Conservation (phyloP, 2,329 filamentous ascomycete genomes). For the Furcasterigmium sp. region DNA sequence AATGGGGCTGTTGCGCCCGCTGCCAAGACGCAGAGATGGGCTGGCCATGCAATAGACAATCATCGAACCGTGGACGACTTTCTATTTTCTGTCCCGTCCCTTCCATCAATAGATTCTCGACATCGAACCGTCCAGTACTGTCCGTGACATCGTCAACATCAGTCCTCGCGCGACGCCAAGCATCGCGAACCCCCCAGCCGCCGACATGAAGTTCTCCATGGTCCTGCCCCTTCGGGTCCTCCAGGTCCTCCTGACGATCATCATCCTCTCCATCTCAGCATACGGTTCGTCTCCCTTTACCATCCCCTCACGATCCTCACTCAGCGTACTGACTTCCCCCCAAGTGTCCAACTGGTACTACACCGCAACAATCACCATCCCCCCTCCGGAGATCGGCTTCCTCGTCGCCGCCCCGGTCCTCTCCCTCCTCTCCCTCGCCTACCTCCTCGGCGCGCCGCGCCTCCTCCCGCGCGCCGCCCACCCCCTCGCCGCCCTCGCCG, state of each 20-base stretch:
- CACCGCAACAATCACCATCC: conserved; percentile 44
- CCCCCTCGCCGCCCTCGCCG: conserved; percentile 39
- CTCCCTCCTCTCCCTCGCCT: conserved; percentile 48
- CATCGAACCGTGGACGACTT: too few species aligned
- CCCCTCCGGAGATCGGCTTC: conserved; percentile 55
- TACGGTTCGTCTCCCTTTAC: conserved; percentile 34
- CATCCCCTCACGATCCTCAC: conserved; percentile 12
- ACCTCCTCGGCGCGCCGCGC: conserved; percentile 45
- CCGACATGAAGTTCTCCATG: conserved; percentile 12
- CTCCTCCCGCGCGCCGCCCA: conserved; percentile 38
- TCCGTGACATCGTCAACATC: too few species aligned
- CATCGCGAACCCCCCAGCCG: too few species aligned
- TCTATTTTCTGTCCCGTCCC: too few species aligned
- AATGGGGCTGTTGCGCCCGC: too few species aligned
- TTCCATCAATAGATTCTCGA: too few species aligned
- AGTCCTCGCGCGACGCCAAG: too few species aligned
- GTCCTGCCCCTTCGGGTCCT: conserved; percentile 37
- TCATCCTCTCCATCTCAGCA: conserved; percentile 41
- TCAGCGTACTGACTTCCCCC: too few species aligned
- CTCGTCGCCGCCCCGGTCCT: conserved; percentile 49
- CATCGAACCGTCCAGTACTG: too few species aligned
- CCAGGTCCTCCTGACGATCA: conserved; percentile 39
- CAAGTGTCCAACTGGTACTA: conserved; percentile 61
- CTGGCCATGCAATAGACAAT: too few species aligned
- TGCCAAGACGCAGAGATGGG: too few species aligned